These are phyloP conservation scores for Neopestalotiopsis sp. DNA, from an alignment of 2,329 filamentous ascomycete genomes.

Conservation along the genomic window DNA sequence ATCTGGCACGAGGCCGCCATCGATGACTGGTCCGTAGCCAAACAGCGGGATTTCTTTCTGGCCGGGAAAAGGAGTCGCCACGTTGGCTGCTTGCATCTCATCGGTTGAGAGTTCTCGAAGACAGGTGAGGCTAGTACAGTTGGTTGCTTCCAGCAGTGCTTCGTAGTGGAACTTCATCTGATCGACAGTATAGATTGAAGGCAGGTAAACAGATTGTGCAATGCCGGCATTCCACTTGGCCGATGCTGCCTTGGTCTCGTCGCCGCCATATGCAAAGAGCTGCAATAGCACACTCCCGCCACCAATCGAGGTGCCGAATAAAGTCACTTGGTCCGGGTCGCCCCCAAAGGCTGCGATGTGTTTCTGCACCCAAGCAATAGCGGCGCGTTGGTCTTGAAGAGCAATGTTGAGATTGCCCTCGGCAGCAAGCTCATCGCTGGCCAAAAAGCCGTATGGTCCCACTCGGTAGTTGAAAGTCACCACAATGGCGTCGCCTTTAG, in stretches of 20 bases:
- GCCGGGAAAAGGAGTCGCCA: background rate
- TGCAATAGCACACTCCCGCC: slow-evolving; percentile 5
- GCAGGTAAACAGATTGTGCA: background rate
- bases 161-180: background rate
- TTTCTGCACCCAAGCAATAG: slow-evolving; percentile 26
- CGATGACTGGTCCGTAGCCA: background rate
- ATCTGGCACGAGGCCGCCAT: background rate
- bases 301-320: slow-evolving; percentile 30
- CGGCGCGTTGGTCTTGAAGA: slow-evolving; percentile 27
- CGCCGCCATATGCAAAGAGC: background rate
- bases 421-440: slow-evolving; percentile 23
- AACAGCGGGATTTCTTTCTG: background rate
- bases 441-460: slow-evolving; percentile 35
- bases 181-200: background rate
- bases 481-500: slow-evolving; percentile 28
- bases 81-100: background rate
- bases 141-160: background rate
- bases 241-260: background rate
- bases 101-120: background rate
- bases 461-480: slow-evolving; percentile 35
- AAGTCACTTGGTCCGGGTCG: slow-evolving; percentile 23
- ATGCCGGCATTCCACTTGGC: background rate
- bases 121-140: background rate
- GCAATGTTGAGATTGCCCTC: slow-evolving; percentile 31
- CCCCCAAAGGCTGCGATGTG: slow-evolving; percentile 27